Conservation (phyloP, 352 stramenopile species). For the Phytopythium mirpurense region DNA sequence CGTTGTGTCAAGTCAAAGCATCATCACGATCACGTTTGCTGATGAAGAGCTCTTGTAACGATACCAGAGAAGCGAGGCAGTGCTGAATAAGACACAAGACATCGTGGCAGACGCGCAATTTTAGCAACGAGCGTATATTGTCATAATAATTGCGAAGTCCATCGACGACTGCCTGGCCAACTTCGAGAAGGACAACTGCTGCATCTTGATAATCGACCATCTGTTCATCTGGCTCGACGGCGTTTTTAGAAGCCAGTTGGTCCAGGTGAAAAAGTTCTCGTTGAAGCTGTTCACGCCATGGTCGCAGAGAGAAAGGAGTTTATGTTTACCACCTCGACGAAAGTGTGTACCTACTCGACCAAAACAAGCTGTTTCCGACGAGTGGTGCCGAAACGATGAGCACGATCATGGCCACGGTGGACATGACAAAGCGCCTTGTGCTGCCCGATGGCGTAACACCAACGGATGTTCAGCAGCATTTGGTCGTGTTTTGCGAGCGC, state of each 20-base stretch:
- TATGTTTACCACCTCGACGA: no score
- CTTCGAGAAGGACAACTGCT: constrained; percentile 16
- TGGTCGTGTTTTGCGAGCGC: background rate
- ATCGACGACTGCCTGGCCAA: constrained; percentile 8
- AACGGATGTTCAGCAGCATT: no score
- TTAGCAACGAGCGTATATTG: background rate
- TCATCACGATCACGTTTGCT: constrained; percentile 3
- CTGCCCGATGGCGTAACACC: no score
- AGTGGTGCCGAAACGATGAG: no score
- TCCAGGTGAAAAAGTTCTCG: background rate
- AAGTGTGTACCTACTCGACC: no score
- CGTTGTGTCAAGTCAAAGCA: constrained; percentile 1
- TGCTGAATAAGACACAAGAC: background rate
- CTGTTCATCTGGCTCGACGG: constrained; percentile 7
- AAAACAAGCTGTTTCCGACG: no score
- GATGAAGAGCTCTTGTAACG: background rate
- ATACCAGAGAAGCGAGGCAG: background rate
- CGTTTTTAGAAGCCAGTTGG: background rate
- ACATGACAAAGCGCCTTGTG: no score
- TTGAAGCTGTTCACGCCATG: background rate
- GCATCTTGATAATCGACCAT: constrained; percentile 9
- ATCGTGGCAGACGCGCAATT: constrained; percentile 7
- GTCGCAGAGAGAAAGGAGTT: background rate
- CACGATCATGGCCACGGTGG: no score
- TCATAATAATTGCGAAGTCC: constrained; percentile 1